Evolutionary conservation across 352 stramenopile genomes (phyloP), one percentile per base, ranked within the genome.

Genomic region (Elongisporangium prolatum): DNA sequence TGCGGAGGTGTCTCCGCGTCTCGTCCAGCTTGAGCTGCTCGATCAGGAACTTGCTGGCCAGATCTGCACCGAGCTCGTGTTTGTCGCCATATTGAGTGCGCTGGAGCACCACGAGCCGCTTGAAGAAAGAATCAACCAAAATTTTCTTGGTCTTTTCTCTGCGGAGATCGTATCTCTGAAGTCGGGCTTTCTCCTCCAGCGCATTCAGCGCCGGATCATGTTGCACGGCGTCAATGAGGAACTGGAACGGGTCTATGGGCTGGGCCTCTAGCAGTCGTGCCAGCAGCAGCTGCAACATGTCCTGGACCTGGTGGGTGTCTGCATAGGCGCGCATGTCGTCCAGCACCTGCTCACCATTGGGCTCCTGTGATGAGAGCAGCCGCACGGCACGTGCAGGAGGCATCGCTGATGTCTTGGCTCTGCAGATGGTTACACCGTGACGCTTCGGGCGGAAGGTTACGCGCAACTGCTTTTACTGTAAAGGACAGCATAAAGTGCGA

Each of bases 241-340:
- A 85, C 57, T 78, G 68, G 57, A 88, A 80, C 5, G 80, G 77
- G 40, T 89, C 83, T 17, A 90, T 61, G 57, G 77, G 80, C 63
- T 89, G 80, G 22, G 68, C 66, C 55, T 90, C 68, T 28, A 92
- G 65, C 34, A 93, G 67, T 16, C 67, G 55, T 49, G 67, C 68
- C 60, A 91, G 65, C 38, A 92, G 63, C 11, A 89, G 60, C 21
- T 83, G 77, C 50, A 91, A 50, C 69, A 93, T 73, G 44, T 80
- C 74, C 49, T 87, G 64, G 21, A 89, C 69, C 37, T 88, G 73
- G 60, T 91, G 73, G 3, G 66, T 69, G 13, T 83, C 61, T 10
- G 75, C 74, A 60, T 90, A 91, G 1, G 69, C 74, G 6, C 68
- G 65, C 75, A 93, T 92, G 18, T 64, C 69, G 48, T 84, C 72